Evolutionary conservation across 2,329 filamentous ascomycete species (phyloP), one percentile per base, ranked within the genome.

Genomic region (Claviceps digitariae): DNA sequence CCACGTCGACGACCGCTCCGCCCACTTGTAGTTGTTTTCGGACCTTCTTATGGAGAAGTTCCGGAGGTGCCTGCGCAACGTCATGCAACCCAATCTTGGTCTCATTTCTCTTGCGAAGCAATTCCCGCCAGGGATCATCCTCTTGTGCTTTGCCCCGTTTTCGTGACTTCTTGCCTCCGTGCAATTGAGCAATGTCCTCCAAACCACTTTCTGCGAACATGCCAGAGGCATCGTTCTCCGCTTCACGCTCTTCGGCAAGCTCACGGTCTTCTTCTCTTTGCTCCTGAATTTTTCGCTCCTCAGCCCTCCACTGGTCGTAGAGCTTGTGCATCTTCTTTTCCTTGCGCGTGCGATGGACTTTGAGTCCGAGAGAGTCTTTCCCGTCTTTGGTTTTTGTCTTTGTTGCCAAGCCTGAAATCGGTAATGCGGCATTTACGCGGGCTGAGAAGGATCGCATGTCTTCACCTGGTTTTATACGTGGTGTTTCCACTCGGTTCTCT

Each of bases 381-480:
- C 79, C 82, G 43, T 75, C 72, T 59, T 76, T 81, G 9, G 75
- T 68, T 17, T 61, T 60, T 0, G 75, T 78, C 62, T 83, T 85
- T 58, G 75, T 81, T 53, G 81, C 74, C 9, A 96, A 74, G 0
- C 84, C 83, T 8, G 81, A 73, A 0, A 98, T 71, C 0, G 91
- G 91, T 7, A 97, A 74, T 0, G 87, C 83, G 49, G 87, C 86
- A 64, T 97, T 85, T 7, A 98, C 93, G 31, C 90, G 82, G 12
- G 83, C 80, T 8, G 83, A 74, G 64, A 94, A 98, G 51, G 94
- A 86, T 4, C 84, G 81, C 63, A 97, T 73, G 51, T 81, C 81
- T 68, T 98, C 93, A 51, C 89, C 88, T 0, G 90, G 90, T 17
- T 81, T 78, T 57, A 97, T 96, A 48, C 79, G 87, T 0, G 82